Evolutionary conservation across 805 yeast genomes (phyloP), one percentile per base, ranked within the genome.

Genomic region (Torulaspora maleeae): DNA sequence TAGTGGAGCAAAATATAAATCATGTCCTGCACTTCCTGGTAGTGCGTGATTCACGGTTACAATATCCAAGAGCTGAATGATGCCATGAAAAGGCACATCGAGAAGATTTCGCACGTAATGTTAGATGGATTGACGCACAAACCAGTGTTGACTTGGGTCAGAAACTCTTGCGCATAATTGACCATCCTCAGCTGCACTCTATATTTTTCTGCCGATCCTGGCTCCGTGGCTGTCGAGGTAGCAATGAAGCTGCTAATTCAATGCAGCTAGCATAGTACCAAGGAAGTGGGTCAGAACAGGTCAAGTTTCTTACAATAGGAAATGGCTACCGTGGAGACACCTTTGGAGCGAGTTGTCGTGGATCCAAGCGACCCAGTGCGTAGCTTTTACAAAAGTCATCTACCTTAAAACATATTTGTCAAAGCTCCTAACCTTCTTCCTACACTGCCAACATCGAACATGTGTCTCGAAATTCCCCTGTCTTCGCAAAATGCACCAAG

Each of bases 321-420:
- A 56, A 56, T 38, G 70, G 70, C 27, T 70, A 67, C 47, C 73
- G 68, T 44, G 74, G 74, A 10, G 66, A 70, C 47, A 64, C 70
- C 1, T 52, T 67, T 33, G 72, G 71, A 27, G 72, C 68, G n/a
- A 67, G 65, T 71, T n/a, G 70, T 66, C 6, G 67, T 70, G 48
- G 64, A 60, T 28, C 56, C 60, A 2, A 60, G 66, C 1, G 60
- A 60, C 29, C 62, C 61, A 8, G 66, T 67, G 61, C 71, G 69
- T 44, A 25, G n/a, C n/a, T n/a, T n/a, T n/a, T n/a, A n/a, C n/a
- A n/a, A n/a, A n/a, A n/a, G n/a, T n/a, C n/a, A n/a, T n/a, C n/a
- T n/a, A n/a, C n/a, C n/a, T n/a, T n/a, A n/a, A n/a, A n/a, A n/a
- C n/a, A n/a, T n/a, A n/a, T n/a, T n/a, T n/a, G n/a, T n/a, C n/a